phyloP scores from a whole-genome alignment of 2,329 filamentous ascomycete species.

The Stemphylium lycopersici region DNA sequence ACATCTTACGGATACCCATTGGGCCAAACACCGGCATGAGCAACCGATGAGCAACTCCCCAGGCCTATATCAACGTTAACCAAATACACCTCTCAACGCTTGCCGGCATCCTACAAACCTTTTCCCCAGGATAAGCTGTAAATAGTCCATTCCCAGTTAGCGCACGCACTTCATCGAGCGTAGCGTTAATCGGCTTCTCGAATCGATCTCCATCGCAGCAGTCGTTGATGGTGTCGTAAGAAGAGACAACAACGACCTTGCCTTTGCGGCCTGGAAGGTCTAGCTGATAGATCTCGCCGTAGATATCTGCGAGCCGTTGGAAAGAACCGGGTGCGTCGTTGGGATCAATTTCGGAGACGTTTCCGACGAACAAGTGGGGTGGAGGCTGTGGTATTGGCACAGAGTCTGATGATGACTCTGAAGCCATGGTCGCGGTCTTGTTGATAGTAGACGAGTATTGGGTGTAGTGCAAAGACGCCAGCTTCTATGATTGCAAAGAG shows the following conservation, averaged over 20 bases:
- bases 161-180: slow-evolving; percentile 10
- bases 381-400: slow-evolving; percentile 11
- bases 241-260: slow-evolving; percentile 8
- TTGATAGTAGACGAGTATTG: background rate
- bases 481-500: background rate
- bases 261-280: slow-evolving; percentile 7
- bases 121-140: slow-evolving; percentile 11
- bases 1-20: slow-evolving; percentile 12
- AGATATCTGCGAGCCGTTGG: slow-evolving; percentile 9
- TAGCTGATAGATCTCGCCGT: slow-evolving; percentile 13
- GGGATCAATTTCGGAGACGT: slow-evolving; percentile 9
- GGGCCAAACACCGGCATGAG: slow-evolving; percentile 13
- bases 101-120: background rate
- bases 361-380: slow-evolving; percentile 7
- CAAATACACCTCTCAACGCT: background rate
- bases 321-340: slow-evolving; percentile 6
- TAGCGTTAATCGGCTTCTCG: slow-evolving; percentile 10
- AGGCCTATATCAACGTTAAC: background rate
- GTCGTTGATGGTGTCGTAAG: slow-evolving; percentile 13
- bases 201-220: slow-evolving; percentile 8
- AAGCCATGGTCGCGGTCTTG: slow-evolving; percentile 1
- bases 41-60: slow-evolving; percentile 8
- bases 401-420: slow-evolving; percentile 4
- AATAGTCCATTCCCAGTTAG: slow-evolving; percentile 9
- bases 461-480: background rate